Evolutionary conservation across 148 eudicot genomes (phyloP).

Genomic region (Rhododendron kiyosumense): DNA sequence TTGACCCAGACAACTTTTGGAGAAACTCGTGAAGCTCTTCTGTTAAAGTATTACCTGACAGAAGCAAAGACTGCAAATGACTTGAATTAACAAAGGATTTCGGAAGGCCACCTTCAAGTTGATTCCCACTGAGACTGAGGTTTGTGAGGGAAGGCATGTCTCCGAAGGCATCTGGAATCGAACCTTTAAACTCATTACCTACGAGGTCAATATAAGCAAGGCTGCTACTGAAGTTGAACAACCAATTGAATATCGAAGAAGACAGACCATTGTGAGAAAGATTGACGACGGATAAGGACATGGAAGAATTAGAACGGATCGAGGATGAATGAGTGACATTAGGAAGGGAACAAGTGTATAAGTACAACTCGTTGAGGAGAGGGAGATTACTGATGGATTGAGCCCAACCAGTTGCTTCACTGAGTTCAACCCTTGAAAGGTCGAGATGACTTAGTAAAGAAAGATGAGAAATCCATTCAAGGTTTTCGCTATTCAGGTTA

Average conservation of each 20-base stretch:
- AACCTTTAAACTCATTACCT: background rate
- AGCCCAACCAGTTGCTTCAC: background rate
- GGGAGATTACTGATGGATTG: background rate
- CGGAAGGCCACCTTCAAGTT: no score
- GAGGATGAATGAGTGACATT: background rate
- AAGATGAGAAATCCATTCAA: background rate
- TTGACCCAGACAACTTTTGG: no score
- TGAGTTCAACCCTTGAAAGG: background rate
- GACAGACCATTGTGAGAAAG: constrained; percentile 6
- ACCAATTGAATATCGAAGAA: constrained; percentile 11
- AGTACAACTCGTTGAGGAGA: background rate
- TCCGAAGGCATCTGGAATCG: background rate
- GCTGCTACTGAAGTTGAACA: constrained; percentile 13
- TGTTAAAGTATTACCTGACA: no score
- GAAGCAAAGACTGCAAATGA: fast-evolving
- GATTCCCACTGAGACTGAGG: no score
- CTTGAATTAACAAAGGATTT: no score
- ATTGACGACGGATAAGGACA: background rate
- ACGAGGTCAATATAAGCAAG: constrained; percentile 14
- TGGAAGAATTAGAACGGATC: background rate
- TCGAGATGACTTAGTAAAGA: background rate
- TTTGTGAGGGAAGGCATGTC: no score
- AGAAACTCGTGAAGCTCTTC: no score
- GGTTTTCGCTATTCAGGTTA: background rate
- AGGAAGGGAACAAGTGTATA: background rate